Evolutionary conservation across 2,329 filamentous ascomycete species (phyloP).

Genomic region (Tolypocladium cylindrosporum): DNA sequence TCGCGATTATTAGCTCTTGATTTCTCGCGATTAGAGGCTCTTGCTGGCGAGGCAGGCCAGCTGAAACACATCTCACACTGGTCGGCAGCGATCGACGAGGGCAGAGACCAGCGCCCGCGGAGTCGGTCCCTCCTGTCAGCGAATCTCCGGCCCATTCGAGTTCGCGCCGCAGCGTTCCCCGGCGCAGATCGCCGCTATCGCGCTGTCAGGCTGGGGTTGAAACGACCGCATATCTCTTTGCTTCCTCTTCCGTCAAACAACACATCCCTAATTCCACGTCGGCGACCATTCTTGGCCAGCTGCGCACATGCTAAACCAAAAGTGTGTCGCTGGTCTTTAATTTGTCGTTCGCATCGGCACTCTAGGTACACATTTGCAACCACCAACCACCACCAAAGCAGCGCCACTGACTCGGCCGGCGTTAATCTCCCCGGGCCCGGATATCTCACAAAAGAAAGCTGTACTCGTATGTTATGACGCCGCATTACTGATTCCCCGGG

Average conservation of each 20-base stretch:
- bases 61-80: not conserved
- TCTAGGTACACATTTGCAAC: too few relatives aligned
- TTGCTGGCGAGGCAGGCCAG: not conserved
- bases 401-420: not conserved
- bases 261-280: too few relatives aligned
- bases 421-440: not conserved
- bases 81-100: not conserved
- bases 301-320: not conserved
- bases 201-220: not conserved
- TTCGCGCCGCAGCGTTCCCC: not conserved
- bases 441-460: not conserved
- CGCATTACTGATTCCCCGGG: not conserved
- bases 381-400: not conserved
- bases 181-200: not conserved
- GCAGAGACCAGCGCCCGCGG: not conserved
- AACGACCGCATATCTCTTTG: too few relatives aligned
- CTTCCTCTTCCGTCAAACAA: too few relatives aligned
- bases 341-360: too few relatives aligned
- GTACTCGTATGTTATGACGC: not conserved
- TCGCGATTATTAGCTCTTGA: too few relatives aligned
- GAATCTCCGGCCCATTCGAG: not conserved
- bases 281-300: too few relatives aligned
- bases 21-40: not conserved
- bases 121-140: not conserved
- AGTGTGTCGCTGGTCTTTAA: not conserved